These are phyloP conservation scores for Paramyrothecium roridum DNA, from an alignment of 2,329 filamentous ascomycete species.

Conservation along the genomic window DNA sequence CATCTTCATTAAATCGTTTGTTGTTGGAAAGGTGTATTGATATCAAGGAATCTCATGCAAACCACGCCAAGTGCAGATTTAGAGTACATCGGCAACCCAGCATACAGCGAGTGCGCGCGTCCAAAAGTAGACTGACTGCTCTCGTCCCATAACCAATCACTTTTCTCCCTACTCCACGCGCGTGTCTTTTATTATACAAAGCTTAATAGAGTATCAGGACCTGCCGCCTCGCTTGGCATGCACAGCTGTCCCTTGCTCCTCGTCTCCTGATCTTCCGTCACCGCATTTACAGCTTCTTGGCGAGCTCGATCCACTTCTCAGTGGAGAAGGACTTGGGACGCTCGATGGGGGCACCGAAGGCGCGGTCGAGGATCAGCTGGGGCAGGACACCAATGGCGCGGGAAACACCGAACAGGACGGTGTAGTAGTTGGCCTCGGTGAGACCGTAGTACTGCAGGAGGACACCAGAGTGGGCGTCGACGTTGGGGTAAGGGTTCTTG, in stretches of 20 bases:
- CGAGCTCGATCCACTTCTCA: constrained; percentile 91
- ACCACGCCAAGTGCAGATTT: background rate
- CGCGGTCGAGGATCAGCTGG: constrained; percentile 99
- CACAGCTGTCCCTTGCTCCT: background rate
- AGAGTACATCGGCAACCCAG: background rate
- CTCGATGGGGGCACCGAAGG: constrained; percentile 95
- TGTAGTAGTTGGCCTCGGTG: constrained; percentile 99
- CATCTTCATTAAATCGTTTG: too few species aligned
- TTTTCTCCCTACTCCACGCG: background rate
- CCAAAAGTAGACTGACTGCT: background rate
- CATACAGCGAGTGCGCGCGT: background rate
- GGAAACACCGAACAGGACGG: constrained; percentile 97
- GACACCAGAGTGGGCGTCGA: constrained; percentile 98
- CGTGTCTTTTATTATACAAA: background rate
- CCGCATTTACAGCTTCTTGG: constrained; percentile 76
- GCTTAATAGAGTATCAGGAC: background rate
- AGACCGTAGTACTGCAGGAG: constrained; percentile 99
- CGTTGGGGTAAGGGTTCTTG: constrained; percentile 99
- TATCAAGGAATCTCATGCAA: background rate
- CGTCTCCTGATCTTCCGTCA: background rate
- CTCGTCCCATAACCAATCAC: background rate
- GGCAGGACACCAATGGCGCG: constrained; percentile 97
- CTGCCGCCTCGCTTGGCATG: background rate
- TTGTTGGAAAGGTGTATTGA: background rate
- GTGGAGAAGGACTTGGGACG: constrained; percentile 99